Base-by-base conservation (phyloP, 306 rosid species). In the Prunus davidiana region DNA sequence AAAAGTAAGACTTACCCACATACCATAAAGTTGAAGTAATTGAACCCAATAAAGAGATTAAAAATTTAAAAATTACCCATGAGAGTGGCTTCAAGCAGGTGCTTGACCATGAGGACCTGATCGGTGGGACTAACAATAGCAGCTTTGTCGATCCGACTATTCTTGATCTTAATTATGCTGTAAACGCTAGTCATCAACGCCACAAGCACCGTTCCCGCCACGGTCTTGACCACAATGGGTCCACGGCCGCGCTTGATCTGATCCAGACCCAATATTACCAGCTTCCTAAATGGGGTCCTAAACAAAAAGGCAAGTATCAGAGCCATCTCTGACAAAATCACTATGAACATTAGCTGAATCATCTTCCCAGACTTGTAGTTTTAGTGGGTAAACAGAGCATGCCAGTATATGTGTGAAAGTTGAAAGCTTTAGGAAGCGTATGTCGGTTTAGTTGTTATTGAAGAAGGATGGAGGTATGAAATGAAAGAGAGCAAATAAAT, bases 51-150 rank as follows among this genome's bases (percentile, higher is more conserved):
- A 63, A 16, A 57, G 45, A 71, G 34, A 34, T 61, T 15, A 22
- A 12, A 6, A 70, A 65, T 62, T 14, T 63, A 41, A 61, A 2
- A 20, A 16, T 76, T 85, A 95, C 99, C 99, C 97, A 92, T 84
- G 20, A 92, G 93, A 52, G 99, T 95, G 64, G 93, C 88, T 84
- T 95, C 97, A 14, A 95, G 97, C 65, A 90, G 90, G 63, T 87
- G 93, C 60, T 85, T 88, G 73, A 88, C 90, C 97, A 95, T 81
- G 70, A 95, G 98, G 83, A 95, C 86, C 90, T 95, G 98, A 95
- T 95, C 96, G 84, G 99, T 95, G 32, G 96, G 97, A 76, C 84
- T 92, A 46, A 70, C 56, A 46, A 70, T 79, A 43, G 67, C 96
- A 18, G 84, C 77, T 11, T 50, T 93, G 20, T 87, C 93, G 82